Evolutionary conservation across 2,329 filamentous ascomycete genomes (phyloP), one percentile per base, ranked within the genome.

Genomic region (Graphilbum fragrans): DNA sequence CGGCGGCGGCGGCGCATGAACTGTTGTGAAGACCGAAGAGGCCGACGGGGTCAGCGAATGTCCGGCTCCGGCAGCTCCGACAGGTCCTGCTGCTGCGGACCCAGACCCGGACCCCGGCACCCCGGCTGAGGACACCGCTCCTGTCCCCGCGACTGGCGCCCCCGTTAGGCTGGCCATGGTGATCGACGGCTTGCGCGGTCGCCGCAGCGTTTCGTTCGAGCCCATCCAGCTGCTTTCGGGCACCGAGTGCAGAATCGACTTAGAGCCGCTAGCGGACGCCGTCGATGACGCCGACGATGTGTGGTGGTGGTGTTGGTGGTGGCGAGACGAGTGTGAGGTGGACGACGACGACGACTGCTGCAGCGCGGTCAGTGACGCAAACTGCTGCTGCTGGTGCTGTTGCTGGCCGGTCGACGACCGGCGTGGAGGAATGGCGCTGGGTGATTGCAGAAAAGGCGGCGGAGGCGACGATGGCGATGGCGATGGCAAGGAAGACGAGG

Each of bases 381-480:
- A 31, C 12, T 16, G 18, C 19, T 35, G 42, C 14, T 41, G 39
- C 16, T 43, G 39, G 8, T 9, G 41, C 17, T 32, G 23, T 29
- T 41, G 48, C 36, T 69, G 65, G 48, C 69, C 67, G 43, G 73
- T 77, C 1, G 80, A 84, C 42, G 82, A 86, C 36, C 79, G 86
- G 47, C 83, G 74, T 3, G 80, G 78, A 18, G 84, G 82, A 42
- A 87, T 86, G 31, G 70, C 68, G 57, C 75, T 78, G 41, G 80
- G 78, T n/a, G 70, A 73, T 43, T 64, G 63, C 40, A 67, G 58
- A 45, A 58, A 57, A 47, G 54, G 50, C 29, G 38, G 40, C 32
- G 43, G 5, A 48, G 22, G 22, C 39, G 17, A 25, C 39, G 42
- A 7, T 47, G 41, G 32, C 25, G 37, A 18, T 16, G 16, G 16